Base-by-base conservation (phyloP, 768 basidiomycete genomes). In the Strobilomyces confusus region DNA sequence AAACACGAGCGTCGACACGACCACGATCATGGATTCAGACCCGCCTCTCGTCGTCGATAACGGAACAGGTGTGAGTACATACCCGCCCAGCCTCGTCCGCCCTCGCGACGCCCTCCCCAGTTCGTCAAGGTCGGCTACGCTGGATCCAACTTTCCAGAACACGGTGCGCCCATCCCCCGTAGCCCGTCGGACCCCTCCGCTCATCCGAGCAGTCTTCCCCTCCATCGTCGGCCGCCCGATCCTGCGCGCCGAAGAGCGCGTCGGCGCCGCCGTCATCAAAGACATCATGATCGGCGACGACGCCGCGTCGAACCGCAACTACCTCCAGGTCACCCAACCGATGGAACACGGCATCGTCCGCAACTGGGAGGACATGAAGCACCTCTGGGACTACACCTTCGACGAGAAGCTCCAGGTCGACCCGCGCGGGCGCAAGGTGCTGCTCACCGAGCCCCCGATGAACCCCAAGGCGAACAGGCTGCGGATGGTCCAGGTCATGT, bases 251-350 rank as follows among this genome's bases (percentile, higher is more conserved):
- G 95, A 98, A 73, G 95, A 98, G 73, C 89, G 95, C 52, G 84
- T 94, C 30, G 89, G 92, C 36, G 78, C 84, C 40, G 78, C 88
- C 12, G 72, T 86, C 60, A 98, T 98, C 80, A 92, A 91, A 67
- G 95, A 99, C 71, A 89, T 98, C 75, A 97, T 98, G 93, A 76
- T 98, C 69, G 97, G 97, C 57, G 95, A 98, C 77, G 92, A 97
- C 69, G 97, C 97, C 23, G 91, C 91, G 14, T 81, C 86, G 72
- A 87, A 92, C 72, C 87, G 97, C 44, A 95, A 91, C 68, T 98
- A 89, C 75, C 85, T 99, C 37, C 95, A 98, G 73, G 80, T 99
- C 33, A 92, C 94, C 0, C 97, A 98, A 65, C 97, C 97, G 2
- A 93, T 99, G 91, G 97, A 99, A 69, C 97, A 99, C 70, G 97